A percentile compares a stretch with the other conserved stretches of the same genome.
phyloP scores from a whole-genome alignment of 2,329 filamentous ascomycete species.

The Gremmenia infestans region DNA sequence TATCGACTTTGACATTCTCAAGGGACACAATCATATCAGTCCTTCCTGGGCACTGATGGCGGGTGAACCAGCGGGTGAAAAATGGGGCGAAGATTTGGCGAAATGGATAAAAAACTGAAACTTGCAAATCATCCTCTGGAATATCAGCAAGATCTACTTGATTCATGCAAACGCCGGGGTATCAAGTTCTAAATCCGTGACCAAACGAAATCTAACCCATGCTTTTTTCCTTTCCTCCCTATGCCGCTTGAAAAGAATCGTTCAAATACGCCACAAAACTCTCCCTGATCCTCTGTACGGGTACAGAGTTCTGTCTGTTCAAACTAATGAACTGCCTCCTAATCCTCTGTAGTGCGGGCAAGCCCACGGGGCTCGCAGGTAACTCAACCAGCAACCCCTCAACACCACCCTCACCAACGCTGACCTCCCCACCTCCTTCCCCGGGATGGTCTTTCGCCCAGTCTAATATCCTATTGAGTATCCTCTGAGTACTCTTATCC shows the following conservation, averaged over 20 bases:
- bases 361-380: conserved; percentile 58
- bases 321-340: conserved; percentile 72
- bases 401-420: conserved; percentile 21
- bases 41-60: conserved; percentile 23
- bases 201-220: not conserved
- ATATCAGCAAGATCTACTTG: not conserved
- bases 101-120: conserved; percentile 24
- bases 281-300: conserved; percentile 52
- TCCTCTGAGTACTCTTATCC: conserved; percentile 72
- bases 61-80: conserved; percentile 26
- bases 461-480: conserved; percentile 65
- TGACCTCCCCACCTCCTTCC: conserved; percentile 56
- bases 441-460: conserved; percentile 60
- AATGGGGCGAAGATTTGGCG: conserved; percentile 26
- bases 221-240: not conserved
- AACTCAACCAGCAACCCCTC: conserved; percentile 58
- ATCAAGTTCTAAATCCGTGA: conserved; percentile 11
- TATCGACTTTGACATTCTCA: conserved; percentile 14
- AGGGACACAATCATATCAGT: conserved; percentile 31
- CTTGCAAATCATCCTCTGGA: not conserved
- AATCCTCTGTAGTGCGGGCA: conserved; percentile 73
- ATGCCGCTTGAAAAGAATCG: conserved; percentile 49
- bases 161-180: not conserved
- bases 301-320: conserved; percentile 62
- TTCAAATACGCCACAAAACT: conserved; percentile 65